Percentiles rank a stretch among this genome's conserved stretches.
phyloP scores from a whole-genome alignment of 768 basidiomycete species.

The Lentinula lateritia region DNA sequence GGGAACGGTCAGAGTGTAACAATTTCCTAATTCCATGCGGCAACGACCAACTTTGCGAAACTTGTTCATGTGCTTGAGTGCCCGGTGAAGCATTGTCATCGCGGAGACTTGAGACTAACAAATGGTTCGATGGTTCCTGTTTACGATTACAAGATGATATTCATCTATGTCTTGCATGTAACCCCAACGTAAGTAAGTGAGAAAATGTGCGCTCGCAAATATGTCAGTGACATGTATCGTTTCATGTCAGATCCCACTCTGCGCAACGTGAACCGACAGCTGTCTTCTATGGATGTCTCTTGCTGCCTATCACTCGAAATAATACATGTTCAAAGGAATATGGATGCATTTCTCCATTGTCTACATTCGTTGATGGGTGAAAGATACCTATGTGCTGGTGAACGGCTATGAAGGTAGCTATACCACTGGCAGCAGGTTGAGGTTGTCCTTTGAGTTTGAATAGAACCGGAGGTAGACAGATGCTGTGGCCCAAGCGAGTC shows the following conservation, averaged over 20 bases:
- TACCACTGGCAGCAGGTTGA: too few relatives aligned
- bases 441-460: too few relatives aligned
- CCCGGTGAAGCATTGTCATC: slow-evolving; percentile 8
- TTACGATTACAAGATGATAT: not conserved
- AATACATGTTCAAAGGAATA: slow-evolving; percentile 1
- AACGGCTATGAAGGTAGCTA: too few relatives aligned
- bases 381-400: not conserved
- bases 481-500: too few relatives aligned
- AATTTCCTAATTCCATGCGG: not conserved
- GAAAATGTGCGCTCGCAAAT: too few relatives aligned
- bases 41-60: too few relatives aligned
- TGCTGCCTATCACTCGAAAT: not conserved
- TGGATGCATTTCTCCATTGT: slow-evolving; percentile 6
- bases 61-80: slow-evolving; percentile 3
- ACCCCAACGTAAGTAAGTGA: too few relatives aligned
- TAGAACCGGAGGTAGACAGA: too few relatives aligned
- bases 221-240: too few relatives aligned
- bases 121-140: slow-evolving; percentile 9
- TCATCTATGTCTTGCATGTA: too few relatives aligned
- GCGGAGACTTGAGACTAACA: slow-evolving; percentile 16
- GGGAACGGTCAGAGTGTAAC: not conserved
- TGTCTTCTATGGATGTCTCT: too few relatives aligned
- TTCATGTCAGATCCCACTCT: too few relatives aligned
- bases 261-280: not conserved
- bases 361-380: not conserved